Evolutionary conservation across 495 filamentous ascomycete genomes (phyloP).

Genomic region (Xylaria bambusicola): DNA sequence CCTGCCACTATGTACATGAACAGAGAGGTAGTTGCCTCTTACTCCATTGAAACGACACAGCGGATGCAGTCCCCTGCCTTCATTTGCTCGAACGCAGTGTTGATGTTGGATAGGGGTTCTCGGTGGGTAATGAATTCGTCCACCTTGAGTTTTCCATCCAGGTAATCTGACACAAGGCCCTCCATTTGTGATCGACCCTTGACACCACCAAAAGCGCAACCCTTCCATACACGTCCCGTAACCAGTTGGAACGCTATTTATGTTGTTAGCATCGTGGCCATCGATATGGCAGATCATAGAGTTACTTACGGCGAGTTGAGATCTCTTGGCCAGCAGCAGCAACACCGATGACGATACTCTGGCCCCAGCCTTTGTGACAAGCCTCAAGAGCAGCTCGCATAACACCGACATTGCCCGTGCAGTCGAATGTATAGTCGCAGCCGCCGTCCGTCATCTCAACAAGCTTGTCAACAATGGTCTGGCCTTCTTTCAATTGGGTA

Average conservation of each 20-base stretch:
- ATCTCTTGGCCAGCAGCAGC: slow-evolving; percentile 98
- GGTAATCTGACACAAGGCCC: slow-evolving; percentile 86
- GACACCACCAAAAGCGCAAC: slow-evolving; percentile 96
- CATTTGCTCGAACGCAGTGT: slow-evolving; percentile 89
- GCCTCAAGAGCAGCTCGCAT: slow-evolving; percentile 97
- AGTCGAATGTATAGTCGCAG: slow-evolving; percentile 99
- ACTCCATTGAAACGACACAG: slow-evolving; percentile 68
- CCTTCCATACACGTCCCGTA: slow-evolving; percentile 96
- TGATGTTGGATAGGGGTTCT: slow-evolving; percentile 76
- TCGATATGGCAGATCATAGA: neutral
- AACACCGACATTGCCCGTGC: slow-evolving; percentile 93
- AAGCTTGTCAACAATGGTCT: slow-evolving; percentile 85
- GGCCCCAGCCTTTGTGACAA: slow-evolving; percentile 98
- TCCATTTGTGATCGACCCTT: slow-evolving; percentile 94
- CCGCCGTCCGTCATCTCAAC: slow-evolving; percentile 99
- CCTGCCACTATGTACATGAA: no score
- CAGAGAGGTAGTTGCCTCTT: no score
- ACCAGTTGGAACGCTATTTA: slow-evolving; percentile 92
- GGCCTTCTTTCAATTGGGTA: slow-evolving; percentile 67
- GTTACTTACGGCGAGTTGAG: slow-evolving; percentile 81
- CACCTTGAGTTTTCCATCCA: slow-evolving; percentile 88
- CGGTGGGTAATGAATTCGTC: slow-evolving; percentile 99
- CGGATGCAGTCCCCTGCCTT: slow-evolving; percentile 95
- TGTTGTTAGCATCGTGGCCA: slow-evolving; percentile 24
- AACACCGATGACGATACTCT: slow-evolving; percentile 97